Evolutionary conservation across 1,284 basidiomycete genomes (phyloP).

Genomic region (Ceratobasidium sp.): DNA sequence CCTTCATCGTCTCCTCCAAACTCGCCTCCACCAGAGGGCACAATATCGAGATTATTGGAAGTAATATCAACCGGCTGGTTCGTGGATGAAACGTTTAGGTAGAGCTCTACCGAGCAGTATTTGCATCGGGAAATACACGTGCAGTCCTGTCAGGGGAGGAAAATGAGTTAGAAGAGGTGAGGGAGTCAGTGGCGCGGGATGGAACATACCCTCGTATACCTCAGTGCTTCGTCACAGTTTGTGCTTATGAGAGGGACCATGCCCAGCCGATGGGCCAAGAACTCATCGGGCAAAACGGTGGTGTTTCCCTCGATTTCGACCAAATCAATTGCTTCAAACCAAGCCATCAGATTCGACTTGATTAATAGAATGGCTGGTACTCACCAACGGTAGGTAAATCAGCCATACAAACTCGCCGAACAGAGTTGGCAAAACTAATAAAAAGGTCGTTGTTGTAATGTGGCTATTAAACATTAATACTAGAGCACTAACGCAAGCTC

Average conservation of each 20-base stretch:
- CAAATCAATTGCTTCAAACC: constrained; percentile 84
- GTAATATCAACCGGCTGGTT: constrained; percentile 79
- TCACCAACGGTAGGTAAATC: constrained; percentile 90
- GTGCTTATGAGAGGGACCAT: constrained; percentile 89
- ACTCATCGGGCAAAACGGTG: constrained; percentile 94
- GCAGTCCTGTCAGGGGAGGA: constrained; percentile 67
- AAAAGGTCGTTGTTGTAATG: constrained; percentile 16
- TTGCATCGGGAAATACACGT: constrained; percentile 78
- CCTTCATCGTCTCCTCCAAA: constrained; percentile 51
- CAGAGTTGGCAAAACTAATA: constrained; percentile 80
- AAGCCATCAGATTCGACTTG: neutral
- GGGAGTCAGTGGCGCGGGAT: neutral
- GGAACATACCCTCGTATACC: constrained; percentile 72
- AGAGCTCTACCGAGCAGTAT: constrained; percentile 78
- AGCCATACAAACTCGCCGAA: constrained; percentile 91
- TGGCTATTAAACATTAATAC: constrained; percentile 32
- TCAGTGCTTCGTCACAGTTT: constrained; percentile 82
- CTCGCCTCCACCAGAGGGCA: constrained; percentile 49
- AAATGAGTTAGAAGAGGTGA: constrained; percentile 40
- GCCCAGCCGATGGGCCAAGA: constrained; percentile 93
- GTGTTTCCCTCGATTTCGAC: constrained; percentile 94
- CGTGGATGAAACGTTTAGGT: constrained; percentile 72
- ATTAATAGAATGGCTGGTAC: constrained; percentile 49
- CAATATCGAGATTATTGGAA: constrained; percentile 73
- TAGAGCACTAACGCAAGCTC: constrained; percentile 74